These are phyloP conservation scores for Tetrahymena borealis DNA, from an alignment of 73 alveolate genomes.

Conservation along the genomic window DNA sequence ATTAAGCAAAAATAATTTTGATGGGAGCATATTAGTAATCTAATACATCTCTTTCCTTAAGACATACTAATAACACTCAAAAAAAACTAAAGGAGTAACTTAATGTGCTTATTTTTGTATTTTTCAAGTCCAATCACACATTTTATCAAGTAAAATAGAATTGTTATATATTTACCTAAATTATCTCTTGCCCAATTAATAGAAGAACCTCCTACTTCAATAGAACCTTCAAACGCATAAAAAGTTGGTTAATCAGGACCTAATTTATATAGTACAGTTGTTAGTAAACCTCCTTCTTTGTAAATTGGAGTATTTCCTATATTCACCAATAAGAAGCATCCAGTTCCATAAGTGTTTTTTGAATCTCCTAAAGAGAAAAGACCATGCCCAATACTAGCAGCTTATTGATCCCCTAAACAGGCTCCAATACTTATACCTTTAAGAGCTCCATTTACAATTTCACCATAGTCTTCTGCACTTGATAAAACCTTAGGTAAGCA, in stretches of 20 bases:
- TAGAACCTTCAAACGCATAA: constrained; percentile 82
- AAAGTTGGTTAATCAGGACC: constrained; percentile 27
- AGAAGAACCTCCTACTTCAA: constrained; percentile 70
- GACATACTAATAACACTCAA: no score
- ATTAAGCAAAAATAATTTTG: no score
- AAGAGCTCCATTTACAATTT: background rate
- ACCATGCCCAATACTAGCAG: constrained; percentile 77
- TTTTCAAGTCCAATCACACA: constrained; percentile 19
- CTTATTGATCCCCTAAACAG: constrained; percentile 75
- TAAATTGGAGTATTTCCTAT: constrained; percentile 57
- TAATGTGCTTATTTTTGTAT: no score
- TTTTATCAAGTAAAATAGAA: constrained; percentile 18
- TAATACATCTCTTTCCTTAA: no score
- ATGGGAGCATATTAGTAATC: no score
- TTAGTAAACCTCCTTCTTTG: constrained; percentile 56
- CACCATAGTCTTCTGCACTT: constrained; percentile 49
- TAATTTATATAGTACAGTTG: constrained; percentile 58
- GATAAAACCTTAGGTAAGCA: constrained; percentile 47
- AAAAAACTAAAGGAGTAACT: no score
- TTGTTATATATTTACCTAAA: background rate
- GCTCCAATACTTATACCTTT: constrained; percentile 62
- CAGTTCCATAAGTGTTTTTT: constrained; percentile 77
- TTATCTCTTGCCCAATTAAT: constrained; percentile 61
- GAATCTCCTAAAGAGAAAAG: constrained; percentile 50
- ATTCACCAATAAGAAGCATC: constrained; percentile 63